Evolutionary conservation across 345 rosid species (phyloP), one percentile per base, ranked within the genome.

Genomic region (Hypericum perforatum): DNA sequence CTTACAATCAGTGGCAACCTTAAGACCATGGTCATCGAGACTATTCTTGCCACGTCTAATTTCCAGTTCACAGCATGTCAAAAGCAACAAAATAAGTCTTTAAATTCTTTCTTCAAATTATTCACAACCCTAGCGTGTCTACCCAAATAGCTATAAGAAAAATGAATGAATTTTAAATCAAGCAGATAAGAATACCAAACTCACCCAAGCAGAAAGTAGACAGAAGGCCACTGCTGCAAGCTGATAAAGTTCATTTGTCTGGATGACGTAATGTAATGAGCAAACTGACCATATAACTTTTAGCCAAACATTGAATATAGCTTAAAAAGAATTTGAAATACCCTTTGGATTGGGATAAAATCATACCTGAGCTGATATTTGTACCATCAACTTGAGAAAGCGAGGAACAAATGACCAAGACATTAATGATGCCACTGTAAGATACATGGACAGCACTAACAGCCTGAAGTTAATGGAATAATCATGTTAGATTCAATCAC

Each of bases 181-280:
- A 22, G 32, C 32, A 22, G 32, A 4, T 22, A 22, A 22, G 32
- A 4, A 22, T 22, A 22, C 32, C 32, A 22, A 22, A 72, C 88
- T 75, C 75, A 94, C 99, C 97, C 99, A 94, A 65, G 99, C 97
- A 54, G 99, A 89, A 69, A 89, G 77, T 63, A 94, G 76, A 82
- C 97, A 94, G 74, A 94, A 94, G 15, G 99, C 99, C 52, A 94
- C 96, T 50, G 87, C 92, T 49, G 99, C 97, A 54, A 94, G 96
- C 69, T 94, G 99, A 71, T 94, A 94, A 60, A 89, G 97, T 70
- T 94, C 99, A 58, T 84, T 94, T 70, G 99, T 86, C 96, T 94
- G 84, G 60, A 73, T 38, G 44, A 53, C 50, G 56, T 50, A 57
- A 64, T 9, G 53, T 65, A 68, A 57, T 38, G 53, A 57, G 13